Evolutionary conservation across 2,329 filamentous ascomycete species (phyloP).

Genomic region (Didymella sp.): DNA sequence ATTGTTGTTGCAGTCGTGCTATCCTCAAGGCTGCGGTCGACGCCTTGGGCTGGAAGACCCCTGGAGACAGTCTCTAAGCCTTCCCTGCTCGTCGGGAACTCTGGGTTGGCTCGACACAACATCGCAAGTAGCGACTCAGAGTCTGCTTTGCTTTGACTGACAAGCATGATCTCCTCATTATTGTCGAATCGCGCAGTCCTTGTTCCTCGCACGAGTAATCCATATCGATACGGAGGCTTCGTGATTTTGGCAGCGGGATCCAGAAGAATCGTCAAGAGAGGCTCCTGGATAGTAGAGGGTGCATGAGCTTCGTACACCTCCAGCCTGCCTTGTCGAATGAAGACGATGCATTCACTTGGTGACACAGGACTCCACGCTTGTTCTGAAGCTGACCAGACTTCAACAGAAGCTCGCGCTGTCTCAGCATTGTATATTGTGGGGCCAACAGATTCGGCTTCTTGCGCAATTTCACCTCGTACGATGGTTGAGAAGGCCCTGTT

Average conservation of each 20-base stretch:
- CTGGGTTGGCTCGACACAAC: slow-evolving; percentile 13
- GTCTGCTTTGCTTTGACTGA: slow-evolving; percentile 3
- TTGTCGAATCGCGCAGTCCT: neutral
- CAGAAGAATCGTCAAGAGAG: slow-evolving; percentile 23
- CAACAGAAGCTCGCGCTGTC: slow-evolving; percentile 26
- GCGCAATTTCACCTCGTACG: slow-evolving; percentile 2
- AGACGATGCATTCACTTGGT: slow-evolving; percentile 25
- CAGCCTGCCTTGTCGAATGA: slow-evolving; percentile 24
- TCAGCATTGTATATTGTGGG: slow-evolving; percentile 18
- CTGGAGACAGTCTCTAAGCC: neutral
- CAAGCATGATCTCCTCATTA: slow-evolving; percentile 14
- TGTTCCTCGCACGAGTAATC: slow-evolving; percentile 14
- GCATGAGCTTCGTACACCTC: slow-evolving; percentile 24
- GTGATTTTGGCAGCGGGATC: slow-evolving; percentile 3
- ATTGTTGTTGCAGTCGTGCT: neutral
- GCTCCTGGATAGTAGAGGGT: slow-evolving; percentile 12
- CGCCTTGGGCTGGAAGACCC: neutral
- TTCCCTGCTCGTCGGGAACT: neutral
- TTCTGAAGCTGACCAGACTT: slow-evolving; percentile 23
- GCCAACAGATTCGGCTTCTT: slow-evolving; percentile 12
- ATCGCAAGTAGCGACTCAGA: slow-evolving; percentile 11
- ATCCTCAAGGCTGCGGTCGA: neutral
- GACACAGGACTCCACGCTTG: slow-evolving; percentile 22
- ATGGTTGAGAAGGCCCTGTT: slow-evolving; percentile 25
- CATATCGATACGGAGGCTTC: slow-evolving; percentile 4